These are phyloP conservation scores for Chrysoporthe cubensis DNA, from an alignment of 2,329 filamentous ascomycete species.

Conservation along the genomic window DNA sequence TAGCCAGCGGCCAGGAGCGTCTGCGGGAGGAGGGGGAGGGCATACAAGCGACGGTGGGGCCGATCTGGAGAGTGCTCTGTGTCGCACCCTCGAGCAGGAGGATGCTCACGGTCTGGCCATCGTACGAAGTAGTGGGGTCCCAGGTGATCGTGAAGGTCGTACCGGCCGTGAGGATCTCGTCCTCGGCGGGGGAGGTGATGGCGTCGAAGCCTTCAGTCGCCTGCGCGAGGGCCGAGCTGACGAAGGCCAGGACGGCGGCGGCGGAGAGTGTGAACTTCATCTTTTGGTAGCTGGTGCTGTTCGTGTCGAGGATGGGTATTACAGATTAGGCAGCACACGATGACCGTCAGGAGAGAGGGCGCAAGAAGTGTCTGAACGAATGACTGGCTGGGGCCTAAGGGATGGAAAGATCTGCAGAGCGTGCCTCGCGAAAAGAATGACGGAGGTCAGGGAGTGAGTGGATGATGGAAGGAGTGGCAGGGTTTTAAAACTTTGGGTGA, in stretches of 20 bases:
- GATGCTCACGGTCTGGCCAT: constrained; percentile 51
- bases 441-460: constrained; percentile 10
- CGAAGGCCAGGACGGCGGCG: constrained; percentile 56
- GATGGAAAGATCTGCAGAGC: constrained; percentile 16
- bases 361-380: constrained; percentile 11
- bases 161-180: constrained; percentile 53
- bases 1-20: background rate
- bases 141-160: constrained; percentile 55
- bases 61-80: constrained; percentile 43
- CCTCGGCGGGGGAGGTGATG: constrained; percentile 51
- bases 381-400: constrained; percentile 12
- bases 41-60: constrained; percentile 10
- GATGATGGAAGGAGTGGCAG: constrained; percentile 21
- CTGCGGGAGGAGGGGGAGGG: background rate
- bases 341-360: background rate
- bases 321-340: constrained; percentile 2
- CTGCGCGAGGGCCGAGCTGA: constrained; percentile 56
- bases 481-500: constrained; percentile 10
- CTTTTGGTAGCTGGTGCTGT: constrained; percentile 41
- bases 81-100: constrained; percentile 57
- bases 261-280: constrained; percentile 58
- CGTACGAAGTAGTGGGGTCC: constrained; percentile 47
- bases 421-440: constrained; percentile 20
- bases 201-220: constrained; percentile 57
- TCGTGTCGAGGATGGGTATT: background rate